Evolutionary conservation across 352 stramenopile species (phyloP), one percentile per base, ranked within the genome.

Genomic region (Phytopythium helicoides): DNA sequence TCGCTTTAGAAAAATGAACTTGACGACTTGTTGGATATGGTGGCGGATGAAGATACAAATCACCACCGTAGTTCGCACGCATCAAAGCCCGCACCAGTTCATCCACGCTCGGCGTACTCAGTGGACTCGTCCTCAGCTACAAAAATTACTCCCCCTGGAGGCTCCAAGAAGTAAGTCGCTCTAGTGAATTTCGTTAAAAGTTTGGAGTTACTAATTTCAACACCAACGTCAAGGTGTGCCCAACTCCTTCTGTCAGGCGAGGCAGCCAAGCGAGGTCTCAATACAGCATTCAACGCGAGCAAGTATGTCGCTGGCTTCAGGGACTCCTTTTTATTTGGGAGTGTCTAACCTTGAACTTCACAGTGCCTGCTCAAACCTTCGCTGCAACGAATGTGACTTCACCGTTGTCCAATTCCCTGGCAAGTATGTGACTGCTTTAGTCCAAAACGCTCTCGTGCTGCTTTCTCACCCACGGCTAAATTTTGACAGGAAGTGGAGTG

Each of bases 361-460:
- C 51, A 90, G 69, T 10, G 62, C 76, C 23, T 93, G 83, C 46
- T 71, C 65, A 23, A 90, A 89, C 52, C 58, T 93, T 38, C 73
- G 80, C 54, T 92, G 83, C 72, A 92, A 90, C 54, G 76, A 92
- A 5, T 92, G 81, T 45, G 81, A 92, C 63, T 93, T 93, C 49
- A 82, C 66, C 1, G 78, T 90, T 31, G 76, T 92, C 26, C 81
- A 90, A 52, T 90, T 93, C 38, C 51, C 69, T 8, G 72, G 77
- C 54, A 86, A 79, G 81, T 89, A 68, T 51, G 74, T 71, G 9
- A 33, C 5, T 33, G 28, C 28, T 33, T 33, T 9, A 33, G 28
- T 9, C 28, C 9, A 33, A 9, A 9, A 33, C 9, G 5, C 11
- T 23, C 18, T 45, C 0, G 38, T 9, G 39, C 21, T 46, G 31